Percentiles rank a stretch among this genome's conserved stretches.
Evolutionary conservation across 2,329 filamentous ascomycete species (phyloP).

Genomic region (Aspergillus neoniger): DNA sequence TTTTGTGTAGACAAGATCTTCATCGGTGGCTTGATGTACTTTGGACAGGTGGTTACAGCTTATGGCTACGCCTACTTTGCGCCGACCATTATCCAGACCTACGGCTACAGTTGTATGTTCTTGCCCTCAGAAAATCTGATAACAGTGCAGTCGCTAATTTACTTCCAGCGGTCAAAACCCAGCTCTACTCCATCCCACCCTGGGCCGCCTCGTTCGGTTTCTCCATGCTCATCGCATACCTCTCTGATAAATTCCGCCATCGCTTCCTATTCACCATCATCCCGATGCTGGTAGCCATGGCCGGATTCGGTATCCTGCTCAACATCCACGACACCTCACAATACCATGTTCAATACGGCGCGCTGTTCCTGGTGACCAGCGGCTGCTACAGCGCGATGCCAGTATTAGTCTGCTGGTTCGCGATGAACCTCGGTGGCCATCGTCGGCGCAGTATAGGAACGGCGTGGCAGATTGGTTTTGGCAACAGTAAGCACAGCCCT

Average conservation of each 20-base stretch:
- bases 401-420: slow-evolving; percentile 79
- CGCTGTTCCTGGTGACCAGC: slow-evolving; percentile 77
- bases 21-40: slow-evolving; percentile 76
- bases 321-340: slow-evolving; percentile 64
- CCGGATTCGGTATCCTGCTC: slow-evolving; percentile 75
- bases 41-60: slow-evolving; percentile 73
- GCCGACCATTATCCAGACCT: slow-evolving; percentile 68
- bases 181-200: slow-evolving; percentile 55
- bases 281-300: slow-evolving; percentile 67
- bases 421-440: slow-evolving; percentile 76
- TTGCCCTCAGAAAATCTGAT: neutral
- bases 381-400: slow-evolving; percentile 84
- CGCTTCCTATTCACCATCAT: slow-evolving; percentile 72
- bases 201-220: slow-evolving; percentile 76
- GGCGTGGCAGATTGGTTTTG: slow-evolving; percentile 76
- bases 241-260: slow-evolving; percentile 72
- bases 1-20: slow-evolving; percentile 59
- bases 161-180: slow-evolving; percentile 48
- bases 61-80: slow-evolving; percentile 77
- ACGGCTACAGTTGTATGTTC: slow-evolving; percentile 55
- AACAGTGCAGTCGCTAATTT: neutral
- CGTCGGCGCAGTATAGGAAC: slow-evolving; percentile 68
- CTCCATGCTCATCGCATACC: slow-evolving; percentile 70
- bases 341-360: slow-evolving; percentile 68
- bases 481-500: slow-evolving; percentile 33